Percentiles rank a stretch among this genome's conserved stretches.
Conservation (phyloP, 1,284 basidiomycete genomes). For the Ustilago cynodontis region DNA sequence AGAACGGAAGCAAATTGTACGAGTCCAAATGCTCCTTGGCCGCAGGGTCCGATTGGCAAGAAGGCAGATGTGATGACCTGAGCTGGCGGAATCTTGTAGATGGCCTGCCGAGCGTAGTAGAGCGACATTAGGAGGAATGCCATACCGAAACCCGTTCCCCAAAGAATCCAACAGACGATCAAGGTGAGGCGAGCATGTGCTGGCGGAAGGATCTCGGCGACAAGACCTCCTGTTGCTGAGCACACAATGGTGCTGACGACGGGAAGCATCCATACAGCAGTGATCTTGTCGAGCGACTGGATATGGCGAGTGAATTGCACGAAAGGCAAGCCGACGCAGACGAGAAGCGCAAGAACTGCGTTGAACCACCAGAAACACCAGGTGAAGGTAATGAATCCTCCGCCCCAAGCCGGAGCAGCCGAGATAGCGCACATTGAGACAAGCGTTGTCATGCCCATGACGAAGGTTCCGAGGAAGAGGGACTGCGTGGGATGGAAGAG, state of each 20-base stretch:
- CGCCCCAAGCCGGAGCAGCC: slow-evolving; percentile 72
- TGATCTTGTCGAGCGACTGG: slow-evolving; percentile 73
- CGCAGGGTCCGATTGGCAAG: slow-evolving; percentile 74
- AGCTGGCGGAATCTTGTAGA: slow-evolving; percentile 71
- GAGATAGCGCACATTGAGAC: slow-evolving; percentile 74
- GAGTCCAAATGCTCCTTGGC: slow-evolving; percentile 77
- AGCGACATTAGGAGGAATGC: slow-evolving; percentile 77
- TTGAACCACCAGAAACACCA: slow-evolving; percentile 83
- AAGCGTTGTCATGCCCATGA: slow-evolving; percentile 79
- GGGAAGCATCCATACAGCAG: slow-evolving; percentile 74
- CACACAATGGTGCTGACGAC: slow-evolving; percentile 80
- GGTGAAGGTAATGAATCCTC: slow-evolving; percentile 75
- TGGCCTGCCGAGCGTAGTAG: slow-evolving; percentile 74
- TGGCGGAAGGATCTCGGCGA: slow-evolving; percentile 74
- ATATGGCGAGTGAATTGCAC: slow-evolving; percentile 78
- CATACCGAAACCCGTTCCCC: slow-evolving; percentile 72
- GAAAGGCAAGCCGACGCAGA: slow-evolving; percentile 78
- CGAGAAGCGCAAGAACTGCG: slow-evolving; percentile 75
- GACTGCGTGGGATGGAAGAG: slow-evolving; percentile 77
- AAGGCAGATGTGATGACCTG: slow-evolving; percentile 76
- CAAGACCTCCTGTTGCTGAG: slow-evolving; percentile 76
- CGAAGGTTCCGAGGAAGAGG: slow-evolving; percentile 78
- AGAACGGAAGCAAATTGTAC: slow-evolving; percentile 71
- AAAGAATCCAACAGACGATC: slow-evolving; percentile 72
- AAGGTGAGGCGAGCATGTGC: slow-evolving; percentile 75